Percentiles rank a stretch among this genome's conserved stretches.
These are phyloP conservation scores for Diaporthe sp. DNA, from an alignment of 2,329 filamentous ascomycete genomes.

Conservation along the genomic window DNA sequence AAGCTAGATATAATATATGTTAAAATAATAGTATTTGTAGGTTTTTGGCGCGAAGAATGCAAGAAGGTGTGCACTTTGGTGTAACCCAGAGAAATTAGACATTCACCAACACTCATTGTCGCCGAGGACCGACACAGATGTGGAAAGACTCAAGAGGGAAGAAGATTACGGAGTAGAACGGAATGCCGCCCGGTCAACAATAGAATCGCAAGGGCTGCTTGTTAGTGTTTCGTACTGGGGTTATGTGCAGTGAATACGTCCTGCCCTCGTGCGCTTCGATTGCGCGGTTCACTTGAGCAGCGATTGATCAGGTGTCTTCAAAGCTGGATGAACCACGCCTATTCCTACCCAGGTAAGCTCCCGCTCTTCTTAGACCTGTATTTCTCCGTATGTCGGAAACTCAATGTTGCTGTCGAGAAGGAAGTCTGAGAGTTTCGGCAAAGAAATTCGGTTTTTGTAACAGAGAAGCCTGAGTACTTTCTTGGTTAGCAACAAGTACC, in stretches of 20 bases:
- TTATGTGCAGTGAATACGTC: background rate
- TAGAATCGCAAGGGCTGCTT: background rate
- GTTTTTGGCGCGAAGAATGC: too few species aligned
- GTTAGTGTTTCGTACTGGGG: background rate
- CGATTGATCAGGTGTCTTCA: too few species aligned
- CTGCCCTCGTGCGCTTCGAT: background rate
- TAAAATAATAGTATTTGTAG: too few species aligned
- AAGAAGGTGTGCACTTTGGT: too few species aligned
- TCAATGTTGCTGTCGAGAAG: background rate
- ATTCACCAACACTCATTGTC: too few species aligned
- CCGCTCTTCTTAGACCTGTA: background rate
- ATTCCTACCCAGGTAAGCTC: too few species aligned
- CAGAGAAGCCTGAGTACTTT: background rate
- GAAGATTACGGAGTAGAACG: background rate
- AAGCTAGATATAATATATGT: too few species aligned
- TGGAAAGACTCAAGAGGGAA: too few species aligned
- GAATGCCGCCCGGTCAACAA: background rate
- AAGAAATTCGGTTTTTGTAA: background rate
- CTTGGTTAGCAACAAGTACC: background rate
- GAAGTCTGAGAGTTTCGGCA: background rate
- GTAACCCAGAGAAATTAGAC: too few species aligned
- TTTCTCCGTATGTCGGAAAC: background rate
- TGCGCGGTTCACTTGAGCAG: too few species aligned
- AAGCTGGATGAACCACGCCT: background rate
- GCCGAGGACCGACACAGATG: too few species aligned